Percentiles rank a stretch among this genome's conserved stretches.
These are phyloP conservation scores for Pichia exigua DNA, from an alignment of 805 yeast species.

Conservation along the genomic window DNA sequence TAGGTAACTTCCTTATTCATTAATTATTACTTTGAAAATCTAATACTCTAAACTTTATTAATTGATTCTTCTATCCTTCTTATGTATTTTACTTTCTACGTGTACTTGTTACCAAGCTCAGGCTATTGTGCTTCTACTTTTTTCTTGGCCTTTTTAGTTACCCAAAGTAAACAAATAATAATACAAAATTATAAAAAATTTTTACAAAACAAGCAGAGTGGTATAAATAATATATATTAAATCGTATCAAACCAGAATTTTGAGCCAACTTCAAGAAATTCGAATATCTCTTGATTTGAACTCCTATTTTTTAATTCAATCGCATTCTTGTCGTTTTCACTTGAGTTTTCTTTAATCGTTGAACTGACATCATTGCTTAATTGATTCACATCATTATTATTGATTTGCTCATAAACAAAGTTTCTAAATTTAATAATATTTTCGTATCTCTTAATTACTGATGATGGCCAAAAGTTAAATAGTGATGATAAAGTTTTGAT, in stretches of 20 bases:
- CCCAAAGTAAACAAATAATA: too few species aligned
- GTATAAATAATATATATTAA: not conserved
- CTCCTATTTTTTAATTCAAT: not conserved
- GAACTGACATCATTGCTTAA: not conserved
- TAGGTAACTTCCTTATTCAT: not conserved
- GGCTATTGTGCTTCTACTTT: too few species aligned
- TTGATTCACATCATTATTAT: not conserved
- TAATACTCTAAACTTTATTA: not conserved
- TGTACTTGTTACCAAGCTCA: too few species aligned
- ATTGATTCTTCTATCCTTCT: too few species aligned
- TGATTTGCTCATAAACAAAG: not conserved
- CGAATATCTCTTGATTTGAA: not conserved
- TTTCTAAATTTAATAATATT: constrained; percentile 12
- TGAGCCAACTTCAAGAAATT: constrained; percentile 10
- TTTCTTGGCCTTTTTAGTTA: too few species aligned
- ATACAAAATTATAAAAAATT: not conserved
- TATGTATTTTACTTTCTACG: too few species aligned
- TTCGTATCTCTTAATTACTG: constrained; percentile 12
- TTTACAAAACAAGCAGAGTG: too few species aligned
- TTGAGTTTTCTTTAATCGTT: not conserved
- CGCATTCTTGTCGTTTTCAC: not conserved
- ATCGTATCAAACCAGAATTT: constrained; percentile 6
- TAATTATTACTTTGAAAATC: not conserved
- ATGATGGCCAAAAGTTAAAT: constrained; percentile 14
- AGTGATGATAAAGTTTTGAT: constrained; percentile 6